phyloP scores from a whole-genome alignment of 225 moss, liverwort and hornwort genomes.

The Polytrichum commune region DNA sequence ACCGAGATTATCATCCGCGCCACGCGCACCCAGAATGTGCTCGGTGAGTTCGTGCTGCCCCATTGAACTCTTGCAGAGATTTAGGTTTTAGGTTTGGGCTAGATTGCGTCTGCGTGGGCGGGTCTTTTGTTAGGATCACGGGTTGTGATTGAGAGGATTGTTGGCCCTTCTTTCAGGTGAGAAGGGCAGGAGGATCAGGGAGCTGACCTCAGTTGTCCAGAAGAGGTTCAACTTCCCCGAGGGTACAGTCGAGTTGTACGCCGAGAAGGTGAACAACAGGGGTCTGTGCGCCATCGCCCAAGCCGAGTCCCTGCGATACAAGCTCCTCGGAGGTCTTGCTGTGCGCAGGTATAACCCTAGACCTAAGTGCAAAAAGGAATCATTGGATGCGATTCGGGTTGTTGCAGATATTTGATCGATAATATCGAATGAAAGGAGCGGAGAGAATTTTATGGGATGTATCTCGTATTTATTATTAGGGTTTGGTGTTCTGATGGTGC shows the following conservation, averaged over 20 bases:
- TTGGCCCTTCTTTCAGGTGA: slow-evolving; percentile 14
- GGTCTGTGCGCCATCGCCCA: slow-evolving; percentile 57
- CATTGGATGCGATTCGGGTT: not conserved
- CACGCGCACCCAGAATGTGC: slow-evolving; percentile 55
- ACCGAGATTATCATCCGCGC: slow-evolving; percentile 61
- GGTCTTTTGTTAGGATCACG: too few species aligned
- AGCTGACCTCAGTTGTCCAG: slow-evolving; percentile 57
- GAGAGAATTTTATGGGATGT: not conserved
- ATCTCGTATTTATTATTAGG: not conserved
- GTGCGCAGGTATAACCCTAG: slow-evolving; percentile 40
- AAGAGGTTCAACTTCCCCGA: slow-evolving; percentile 59
- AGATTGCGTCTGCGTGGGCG: not conserved
- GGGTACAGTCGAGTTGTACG: slow-evolving; percentile 51
- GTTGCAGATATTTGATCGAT: not conserved
- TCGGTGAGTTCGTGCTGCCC: slow-evolving; percentile 16
- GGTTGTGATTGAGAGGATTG: too few species aligned
- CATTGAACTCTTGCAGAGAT: not conserved
- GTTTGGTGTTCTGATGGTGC: not conserved
- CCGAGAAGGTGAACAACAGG: slow-evolving; percentile 62
- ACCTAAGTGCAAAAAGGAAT: not conserved
- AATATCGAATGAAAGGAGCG: not conserved
- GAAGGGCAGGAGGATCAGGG: slow-evolving; percentile 58
- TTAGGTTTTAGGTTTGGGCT: not conserved
- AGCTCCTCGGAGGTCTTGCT: slow-evolving; percentile 57
- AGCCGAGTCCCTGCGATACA: slow-evolving; percentile 56